Percentiles rank a stretch among this genome's conserved stretches.
phyloP scores from a whole-genome alignment of 1,139 yeast species.

The Magnusiomyces ingens region DNA sequence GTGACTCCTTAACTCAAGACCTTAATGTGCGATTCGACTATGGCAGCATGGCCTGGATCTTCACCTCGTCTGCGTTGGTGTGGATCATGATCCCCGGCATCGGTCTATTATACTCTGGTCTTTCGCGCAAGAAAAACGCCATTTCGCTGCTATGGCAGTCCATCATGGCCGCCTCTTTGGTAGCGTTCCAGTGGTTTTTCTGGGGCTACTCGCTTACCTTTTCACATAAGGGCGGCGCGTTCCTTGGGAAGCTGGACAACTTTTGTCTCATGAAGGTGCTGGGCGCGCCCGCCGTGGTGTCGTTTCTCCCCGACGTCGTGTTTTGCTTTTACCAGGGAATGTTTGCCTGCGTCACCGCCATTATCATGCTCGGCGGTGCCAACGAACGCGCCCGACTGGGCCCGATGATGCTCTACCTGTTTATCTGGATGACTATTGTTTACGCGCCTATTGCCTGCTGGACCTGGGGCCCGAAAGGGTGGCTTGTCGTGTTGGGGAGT shows the following conservation, averaged over 20 bases:
- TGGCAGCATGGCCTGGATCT: slow-evolving; percentile 81
- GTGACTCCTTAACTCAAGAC: slow-evolving; percentile 66
- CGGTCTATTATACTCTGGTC: slow-evolving; percentile 83
- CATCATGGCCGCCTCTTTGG: slow-evolving; percentile 74
- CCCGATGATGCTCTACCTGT: slow-evolving; percentile 91
- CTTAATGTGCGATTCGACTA: slow-evolving; percentile 66
- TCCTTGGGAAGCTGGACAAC: slow-evolving; percentile 74
- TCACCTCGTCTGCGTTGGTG: slow-evolving; percentile 65
- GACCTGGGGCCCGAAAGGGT: slow-evolving; percentile 94
- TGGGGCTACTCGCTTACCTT: slow-evolving; percentile 94
- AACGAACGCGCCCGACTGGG: slow-evolving; percentile 95
- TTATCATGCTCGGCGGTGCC: slow-evolving; percentile 94
- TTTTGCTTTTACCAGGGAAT: slow-evolving; percentile 90
- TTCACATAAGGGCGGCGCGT: slow-evolving; percentile 60
- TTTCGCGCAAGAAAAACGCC: slow-evolving; percentile 89
- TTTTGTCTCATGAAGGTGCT: slow-evolving; percentile 74
- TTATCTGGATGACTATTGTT: slow-evolving; percentile 92
- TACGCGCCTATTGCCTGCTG: slow-evolving; percentile 94
- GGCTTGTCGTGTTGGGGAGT: slow-evolving; percentile 77
- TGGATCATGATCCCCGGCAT: slow-evolving; percentile 96
- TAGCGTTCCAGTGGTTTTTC: slow-evolving; percentile 91
- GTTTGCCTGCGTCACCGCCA: slow-evolving; percentile 91
- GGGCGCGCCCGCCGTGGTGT: slow-evolving; percentile 69
- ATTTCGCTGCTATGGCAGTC: slow-evolving; percentile 90
- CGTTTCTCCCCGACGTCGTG: slow-evolving; percentile 74